phyloP scores from a whole-genome alignment of 306 rosid genomes.

The Leucaena leucocephala region DNA sequence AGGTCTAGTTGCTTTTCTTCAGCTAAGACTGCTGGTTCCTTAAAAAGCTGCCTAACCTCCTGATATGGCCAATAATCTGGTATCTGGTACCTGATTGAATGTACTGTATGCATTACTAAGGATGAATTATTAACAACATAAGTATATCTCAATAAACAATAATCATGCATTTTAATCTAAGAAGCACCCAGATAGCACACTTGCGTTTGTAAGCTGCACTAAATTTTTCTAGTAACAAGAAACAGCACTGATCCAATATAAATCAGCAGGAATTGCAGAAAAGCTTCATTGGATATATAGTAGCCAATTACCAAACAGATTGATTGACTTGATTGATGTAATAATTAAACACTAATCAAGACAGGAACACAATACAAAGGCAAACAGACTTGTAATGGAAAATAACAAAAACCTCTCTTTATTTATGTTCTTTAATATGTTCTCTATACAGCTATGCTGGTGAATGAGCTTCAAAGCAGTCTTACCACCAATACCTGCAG shows the following conservation, averaged over 20 bases:
- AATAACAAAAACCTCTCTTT: constrained; percentile 66
- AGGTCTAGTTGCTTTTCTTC: constrained; percentile 73
- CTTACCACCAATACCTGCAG: constrained; percentile 90
- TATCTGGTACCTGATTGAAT: constrained; percentile 75
- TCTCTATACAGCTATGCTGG: constrained; percentile 90
- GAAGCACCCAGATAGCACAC: constrained; percentile 5
- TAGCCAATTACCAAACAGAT: background rate
- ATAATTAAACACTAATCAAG: background rate
- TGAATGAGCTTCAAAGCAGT: constrained; percentile 94
- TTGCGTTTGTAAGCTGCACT: background rate
- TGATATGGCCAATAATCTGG: constrained; percentile 90
- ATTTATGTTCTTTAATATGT: constrained; percentile 75
- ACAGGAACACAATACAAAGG: constrained; percentile 2
- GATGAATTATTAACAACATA: constrained; percentile 23
- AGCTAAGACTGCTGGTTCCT: constrained; percentile 69
- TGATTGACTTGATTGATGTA: background rate
- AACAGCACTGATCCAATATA: constrained; percentile 15
- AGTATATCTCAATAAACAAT: constrained; percentile 19
- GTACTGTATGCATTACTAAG: background rate
- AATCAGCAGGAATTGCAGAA: constrained; percentile 5
- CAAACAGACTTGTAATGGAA: constrained; percentile 1
- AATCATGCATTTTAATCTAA: constrained; percentile 14
- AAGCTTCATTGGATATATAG: background rate
- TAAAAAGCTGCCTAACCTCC: constrained; percentile 84
- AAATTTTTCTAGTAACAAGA: background rate